Base-by-base conservation (phyloP, 805 yeast genomes). In the Brettanomyces sp. region DNA sequence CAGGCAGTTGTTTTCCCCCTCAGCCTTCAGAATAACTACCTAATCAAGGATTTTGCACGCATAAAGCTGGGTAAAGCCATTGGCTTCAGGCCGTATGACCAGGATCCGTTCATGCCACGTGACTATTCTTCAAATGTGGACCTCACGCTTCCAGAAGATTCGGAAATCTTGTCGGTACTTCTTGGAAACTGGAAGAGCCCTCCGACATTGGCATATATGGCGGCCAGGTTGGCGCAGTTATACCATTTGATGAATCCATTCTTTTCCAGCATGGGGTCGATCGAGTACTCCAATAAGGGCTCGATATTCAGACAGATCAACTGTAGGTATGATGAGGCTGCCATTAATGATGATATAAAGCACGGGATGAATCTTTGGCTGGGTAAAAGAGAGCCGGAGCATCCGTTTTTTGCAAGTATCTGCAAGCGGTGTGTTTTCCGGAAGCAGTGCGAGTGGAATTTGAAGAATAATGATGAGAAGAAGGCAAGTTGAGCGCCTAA, bases 341-440 rank as follows among this genome's bases (percentile, higher is more conserved):
- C 49, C 11, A 54, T 77, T 3, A 49, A 62, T 1, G 34, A 51
- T 3, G 57, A 64, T 6, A 57, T 74, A 2, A 40, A 50, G 0
- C 51, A 58, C 9, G 67, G 79, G 3, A 52, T 74, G 44, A 55
- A 56, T 23, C 74, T 79, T 50, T 83, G 89, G 89, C 65, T 67
- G 52, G 89, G 89, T 0, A 53, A 60, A 32, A 62, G 84, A 41
- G 58, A 57, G 3, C 85, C 86, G 1, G 55, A 53, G 30, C 72
- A 71, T 5, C 68, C 67, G 1, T 68, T 74, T 59, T 51, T 63
- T 51, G 45, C 57, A 22, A 51, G 62, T 4, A 69, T 70, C 47
- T 83, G 91, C 57, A 66, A 62, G 13, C 64, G 59, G 43, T 83
- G 91, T 62, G 79, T 73, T 18, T 83, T 75, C 56, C 64, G 66